Conservation (phyloP, 495 filamentous ascomycete species). For the Daldinia caldariorum region DNA sequence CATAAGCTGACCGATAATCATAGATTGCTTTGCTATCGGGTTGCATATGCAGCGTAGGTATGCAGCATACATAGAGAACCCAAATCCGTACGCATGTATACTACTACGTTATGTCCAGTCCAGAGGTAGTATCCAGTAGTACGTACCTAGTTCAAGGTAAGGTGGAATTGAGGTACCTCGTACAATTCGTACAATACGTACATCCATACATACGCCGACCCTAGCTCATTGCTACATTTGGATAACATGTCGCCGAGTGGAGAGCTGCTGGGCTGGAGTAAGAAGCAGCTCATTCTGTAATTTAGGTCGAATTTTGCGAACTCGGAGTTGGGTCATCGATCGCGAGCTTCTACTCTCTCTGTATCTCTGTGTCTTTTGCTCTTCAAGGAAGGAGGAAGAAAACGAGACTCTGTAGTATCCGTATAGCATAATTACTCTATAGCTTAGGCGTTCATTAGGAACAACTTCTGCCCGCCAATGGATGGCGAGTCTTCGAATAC, state of each 20-base stretch:
- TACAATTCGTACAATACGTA: neutral
- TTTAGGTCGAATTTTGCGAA: slow-evolving; percentile 32
- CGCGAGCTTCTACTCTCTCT: slow-evolving; percentile 26
- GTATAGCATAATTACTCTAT: slow-evolving; percentile 36
- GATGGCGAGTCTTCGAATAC: slow-evolving; percentile 1
- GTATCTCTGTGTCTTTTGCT: neutral
- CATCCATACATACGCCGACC: slow-evolving; percentile 4
- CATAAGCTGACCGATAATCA: slow-evolving; percentile 48
- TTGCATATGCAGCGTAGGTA: slow-evolving; percentile 36
- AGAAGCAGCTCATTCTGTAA: slow-evolving; percentile 30
- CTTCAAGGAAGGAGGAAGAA: slow-evolving; percentile 18
- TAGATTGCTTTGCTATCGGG: slow-evolving; percentile 45
- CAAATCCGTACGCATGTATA: slow-evolving; percentile 37
- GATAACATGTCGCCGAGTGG: slow-evolving; percentile 41
- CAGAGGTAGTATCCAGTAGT: slow-evolving; percentile 3
- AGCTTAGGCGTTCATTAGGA: slow-evolving; percentile 30
- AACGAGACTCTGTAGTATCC: slow-evolving; percentile 17
- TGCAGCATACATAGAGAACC: slow-evolving; percentile 12
- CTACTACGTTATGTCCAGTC: slow-evolving; percentile 11
- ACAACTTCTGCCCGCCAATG: slow-evolving; percentile 26
- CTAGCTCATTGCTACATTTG: slow-evolving; percentile 38
- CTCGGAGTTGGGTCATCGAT: slow-evolving; percentile 24
- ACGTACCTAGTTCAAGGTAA: slow-evolving; percentile 14
- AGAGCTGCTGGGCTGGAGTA: slow-evolving; percentile 15
- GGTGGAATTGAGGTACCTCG: slow-evolving; percentile 25